These are phyloP conservation scores for Trichoderma koningii DNA, from an alignment of 2,329 filamentous ascomycete species.

Conservation along the genomic window DNA sequence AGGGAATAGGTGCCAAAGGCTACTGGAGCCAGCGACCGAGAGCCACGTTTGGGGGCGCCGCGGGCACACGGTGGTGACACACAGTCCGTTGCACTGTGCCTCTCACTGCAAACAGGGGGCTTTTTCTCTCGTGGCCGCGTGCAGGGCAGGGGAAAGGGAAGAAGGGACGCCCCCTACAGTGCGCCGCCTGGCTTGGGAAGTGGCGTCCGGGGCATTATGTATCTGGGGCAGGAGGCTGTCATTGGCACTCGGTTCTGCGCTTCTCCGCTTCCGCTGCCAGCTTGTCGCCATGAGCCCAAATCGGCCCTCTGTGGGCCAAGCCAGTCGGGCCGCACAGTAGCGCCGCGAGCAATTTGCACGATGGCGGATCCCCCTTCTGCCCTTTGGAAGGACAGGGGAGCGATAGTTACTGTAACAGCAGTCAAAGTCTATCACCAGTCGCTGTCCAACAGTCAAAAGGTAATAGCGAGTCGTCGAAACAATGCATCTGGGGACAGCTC, in stretches of 20 bases:
- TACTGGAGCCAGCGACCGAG: slow-evolving; percentile 25
- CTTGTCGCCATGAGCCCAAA: slow-evolving; percentile 3
- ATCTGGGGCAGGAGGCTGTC: slow-evolving; percentile 17
- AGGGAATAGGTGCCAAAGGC: slow-evolving; percentile 26
- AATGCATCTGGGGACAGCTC: too few species aligned
- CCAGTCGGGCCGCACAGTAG: slow-evolving; percentile 31
- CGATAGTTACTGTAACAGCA: too few species aligned
- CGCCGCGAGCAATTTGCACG: slow-evolving; percentile 28
- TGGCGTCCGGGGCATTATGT: slow-evolving; percentile 18
- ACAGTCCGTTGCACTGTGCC: not conserved
- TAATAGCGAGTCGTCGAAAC: too few species aligned
- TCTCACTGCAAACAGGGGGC: slow-evolving; percentile 24
- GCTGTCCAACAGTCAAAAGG: too few species aligned
- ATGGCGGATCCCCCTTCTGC: slow-evolving; percentile 23
- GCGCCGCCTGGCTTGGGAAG: not conserved
- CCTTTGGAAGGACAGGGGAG: too few species aligned
- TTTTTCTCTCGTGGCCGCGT: too few species aligned
- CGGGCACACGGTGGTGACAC: slow-evolving; percentile 16
- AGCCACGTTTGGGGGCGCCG: slow-evolving; percentile 5
- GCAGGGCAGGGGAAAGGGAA: too few species aligned
- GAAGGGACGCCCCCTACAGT: slow-evolving; percentile 1
- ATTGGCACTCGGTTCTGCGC: not conserved
- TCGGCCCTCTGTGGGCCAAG: slow-evolving; percentile 18
- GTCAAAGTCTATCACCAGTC: too few species aligned
- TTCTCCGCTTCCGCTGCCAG: not conserved